A percentile compares a stretch with the other conserved stretches of the same genome.
Evolutionary conservation across 139 green algal genomes (phyloP).

Genomic region (Closterium sp.): DNA sequence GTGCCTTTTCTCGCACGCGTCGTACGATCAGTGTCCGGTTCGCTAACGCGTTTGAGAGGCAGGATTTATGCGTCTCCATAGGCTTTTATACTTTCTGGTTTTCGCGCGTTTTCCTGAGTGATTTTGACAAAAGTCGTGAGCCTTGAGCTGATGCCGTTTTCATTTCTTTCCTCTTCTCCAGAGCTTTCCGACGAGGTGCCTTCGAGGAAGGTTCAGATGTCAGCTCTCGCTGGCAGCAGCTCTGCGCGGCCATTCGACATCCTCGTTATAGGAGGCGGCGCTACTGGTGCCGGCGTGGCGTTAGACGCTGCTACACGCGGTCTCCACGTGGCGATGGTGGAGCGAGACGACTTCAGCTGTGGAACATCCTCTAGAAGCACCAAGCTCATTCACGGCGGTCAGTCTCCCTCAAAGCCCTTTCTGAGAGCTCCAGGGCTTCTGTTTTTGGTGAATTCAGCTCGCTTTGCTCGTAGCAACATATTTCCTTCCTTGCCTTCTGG

Average conservation of each 20-base stretch:
- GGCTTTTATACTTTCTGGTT: no score
- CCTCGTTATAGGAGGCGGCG: conserved; percentile 70
- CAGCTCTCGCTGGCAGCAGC: conserved; percentile 29
- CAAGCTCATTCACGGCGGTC: conserved; percentile 68
- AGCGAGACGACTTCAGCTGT: conserved; percentile 89
- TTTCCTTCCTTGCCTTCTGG: neutral
- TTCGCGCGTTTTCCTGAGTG: no score
- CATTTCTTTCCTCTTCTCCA: neutral
- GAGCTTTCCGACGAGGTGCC: conserved; percentile 36
- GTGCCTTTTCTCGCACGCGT: no score
- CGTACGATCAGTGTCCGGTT: no score
- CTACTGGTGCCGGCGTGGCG: conserved; percentile 88
- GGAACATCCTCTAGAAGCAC: conserved; percentile 92
- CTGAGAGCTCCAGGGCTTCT: no score
- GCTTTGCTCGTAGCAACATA: no score
- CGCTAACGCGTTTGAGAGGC: no score
- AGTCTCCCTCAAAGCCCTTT: no score
- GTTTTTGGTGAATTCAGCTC: no score
- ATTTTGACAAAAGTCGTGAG: no score
- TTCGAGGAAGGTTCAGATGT: conserved; percentile 24
- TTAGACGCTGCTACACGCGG: conserved; percentile 80
- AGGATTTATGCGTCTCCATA: no score
- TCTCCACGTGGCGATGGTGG: conserved; percentile 81
- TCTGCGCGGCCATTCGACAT: conserved; percentile 40
- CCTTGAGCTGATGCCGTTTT: no score